phyloP scores from a whole-genome alignment of 768 basidiomycete genomes.

The Macrocybe gigantea region DNA sequence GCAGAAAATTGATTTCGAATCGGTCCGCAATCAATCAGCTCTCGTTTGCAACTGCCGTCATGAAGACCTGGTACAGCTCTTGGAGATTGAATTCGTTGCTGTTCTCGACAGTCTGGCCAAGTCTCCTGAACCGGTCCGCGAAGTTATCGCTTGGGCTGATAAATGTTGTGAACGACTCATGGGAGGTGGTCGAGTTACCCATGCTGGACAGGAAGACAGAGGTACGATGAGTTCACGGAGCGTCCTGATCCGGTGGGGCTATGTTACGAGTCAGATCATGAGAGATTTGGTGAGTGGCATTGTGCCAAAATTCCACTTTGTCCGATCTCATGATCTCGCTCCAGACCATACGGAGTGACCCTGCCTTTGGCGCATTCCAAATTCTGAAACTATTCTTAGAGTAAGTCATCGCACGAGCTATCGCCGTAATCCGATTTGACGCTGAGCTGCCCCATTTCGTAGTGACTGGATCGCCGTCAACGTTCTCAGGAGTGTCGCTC shows the following conservation, averaged over 20 bases:
- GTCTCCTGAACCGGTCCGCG: constrained; percentile 74
- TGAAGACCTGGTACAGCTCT: constrained; percentile 78
- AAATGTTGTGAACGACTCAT: constrained; percentile 84
- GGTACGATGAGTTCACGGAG: constrained; percentile 82
- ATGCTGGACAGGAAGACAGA: constrained; percentile 59
- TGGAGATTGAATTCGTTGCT: constrained; percentile 81
- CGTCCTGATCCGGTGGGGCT: constrained; percentile 86
- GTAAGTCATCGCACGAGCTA: constrained; percentile 36
- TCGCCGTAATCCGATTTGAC: constrained; percentile 7
- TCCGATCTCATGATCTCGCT: too few relatives aligned
- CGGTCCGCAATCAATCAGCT: constrained; percentile 88
- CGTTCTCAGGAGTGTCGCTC: constrained; percentile 78
- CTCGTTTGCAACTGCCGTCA: constrained; percentile 91
- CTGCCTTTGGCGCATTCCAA: constrained; percentile 89
- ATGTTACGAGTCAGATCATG: constrained; percentile 92
- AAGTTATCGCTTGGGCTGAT: constrained; percentile 89
- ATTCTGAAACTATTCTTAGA: constrained; percentile 88
- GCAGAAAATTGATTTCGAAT: constrained; percentile 86
- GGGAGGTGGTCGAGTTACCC: constrained; percentile 55
- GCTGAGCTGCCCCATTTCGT: constrained; percentile 11
- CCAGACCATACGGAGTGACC: constrained; percentile 88
- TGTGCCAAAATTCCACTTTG: too few relatives aligned
- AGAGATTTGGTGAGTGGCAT: constrained; percentile 65
- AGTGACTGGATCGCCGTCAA: constrained; percentile 93
- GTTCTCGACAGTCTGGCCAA: constrained; percentile 68